These are phyloP conservation scores for Silene uniflora DNA, from an alignment of 148 eudicot genomes.

Conservation along the genomic window DNA sequence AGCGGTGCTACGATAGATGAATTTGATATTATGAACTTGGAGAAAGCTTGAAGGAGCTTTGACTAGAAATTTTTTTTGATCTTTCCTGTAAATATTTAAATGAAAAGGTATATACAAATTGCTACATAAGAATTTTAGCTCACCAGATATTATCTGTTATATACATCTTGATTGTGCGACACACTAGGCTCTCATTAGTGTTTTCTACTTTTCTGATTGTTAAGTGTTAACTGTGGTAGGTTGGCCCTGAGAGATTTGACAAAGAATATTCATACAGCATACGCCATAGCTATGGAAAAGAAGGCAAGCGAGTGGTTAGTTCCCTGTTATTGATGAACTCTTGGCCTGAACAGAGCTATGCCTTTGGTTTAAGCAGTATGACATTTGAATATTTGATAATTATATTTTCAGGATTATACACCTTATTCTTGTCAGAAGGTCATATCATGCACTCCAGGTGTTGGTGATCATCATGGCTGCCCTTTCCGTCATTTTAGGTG, in stretches of 20 bases:
- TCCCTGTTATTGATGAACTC: neutral
- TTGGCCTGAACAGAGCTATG: neutral
- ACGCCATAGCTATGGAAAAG: constrained; percentile 96
- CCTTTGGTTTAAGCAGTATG: neutral
- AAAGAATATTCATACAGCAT: constrained; percentile 93
- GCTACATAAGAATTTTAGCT: too few relatives aligned
- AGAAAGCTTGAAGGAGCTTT: too few relatives aligned
- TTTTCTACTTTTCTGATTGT: neutral
- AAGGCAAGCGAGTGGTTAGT: constrained; percentile 80
- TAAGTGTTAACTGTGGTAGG: constrained; percentile 35
- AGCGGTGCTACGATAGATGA: too few relatives aligned
- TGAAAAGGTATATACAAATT: too few relatives aligned
- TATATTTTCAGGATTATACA: constrained; percentile 62
- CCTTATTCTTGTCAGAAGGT: constrained; percentile 84
- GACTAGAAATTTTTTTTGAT: too few relatives aligned
- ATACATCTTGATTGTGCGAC: too few relatives aligned
- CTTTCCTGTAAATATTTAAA: too few relatives aligned
- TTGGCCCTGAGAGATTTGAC: constrained; percentile 92
- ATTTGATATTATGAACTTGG: too few relatives aligned
- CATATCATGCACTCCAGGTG: constrained; percentile 73
- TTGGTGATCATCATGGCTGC: constrained; percentile 98
- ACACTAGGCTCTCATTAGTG: neutral
- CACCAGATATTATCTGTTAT: too few relatives aligned
- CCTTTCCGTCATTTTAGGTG: constrained; percentile 99
- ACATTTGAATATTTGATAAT: constrained; percentile 1